Percentiles rank a stretch among this genome's conserved stretches.
Conservation (phyloP, 2,329 filamentous ascomycete genomes). For the Lasiodiplodia theobromae region DNA sequence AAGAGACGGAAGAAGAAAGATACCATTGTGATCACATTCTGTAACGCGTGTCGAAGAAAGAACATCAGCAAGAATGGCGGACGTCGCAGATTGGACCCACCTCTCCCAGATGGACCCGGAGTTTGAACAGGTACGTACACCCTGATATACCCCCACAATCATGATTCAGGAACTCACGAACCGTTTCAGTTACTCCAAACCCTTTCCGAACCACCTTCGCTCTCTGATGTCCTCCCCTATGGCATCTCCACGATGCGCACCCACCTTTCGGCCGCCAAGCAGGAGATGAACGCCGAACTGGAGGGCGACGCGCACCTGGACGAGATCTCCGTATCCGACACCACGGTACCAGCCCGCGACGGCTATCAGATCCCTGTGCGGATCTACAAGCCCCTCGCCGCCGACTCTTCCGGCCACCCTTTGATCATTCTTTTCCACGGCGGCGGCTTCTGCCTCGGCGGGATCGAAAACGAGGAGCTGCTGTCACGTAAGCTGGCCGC, state of each 20-base stretch:
- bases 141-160: background rate
- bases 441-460: constrained; percentile 39
- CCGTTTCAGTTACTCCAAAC: background rate
- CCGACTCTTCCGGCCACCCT: constrained; percentile 24
- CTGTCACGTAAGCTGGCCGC: background rate
- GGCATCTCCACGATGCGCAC: background rate
- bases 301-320: background rate
- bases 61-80: background rate
- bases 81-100: background rate
- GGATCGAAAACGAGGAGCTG: constrained; percentile 34
- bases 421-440: constrained; percentile 38
- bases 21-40: background rate
- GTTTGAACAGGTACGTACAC: background rate
- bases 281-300: constrained; percentile 1
- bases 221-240: background rate
- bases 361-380: constrained; percentile 36
- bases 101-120: constrained; percentile 16
- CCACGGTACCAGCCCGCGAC: constrained; percentile 36
- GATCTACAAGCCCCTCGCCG: constrained; percentile 33
- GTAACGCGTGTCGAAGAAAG: background rate
- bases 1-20: background rate
- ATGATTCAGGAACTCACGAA: background rate
- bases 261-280: constrained; percentile 2
- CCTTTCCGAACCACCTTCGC: background rate
- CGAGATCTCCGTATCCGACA: constrained; percentile 34